Percentiles rank a stretch among this genome's conserved stretches.
These are phyloP conservation scores for Plasmodium vivax DNA, from an alignment of 169 alveolate species.

Conservation along the genomic window DNA sequence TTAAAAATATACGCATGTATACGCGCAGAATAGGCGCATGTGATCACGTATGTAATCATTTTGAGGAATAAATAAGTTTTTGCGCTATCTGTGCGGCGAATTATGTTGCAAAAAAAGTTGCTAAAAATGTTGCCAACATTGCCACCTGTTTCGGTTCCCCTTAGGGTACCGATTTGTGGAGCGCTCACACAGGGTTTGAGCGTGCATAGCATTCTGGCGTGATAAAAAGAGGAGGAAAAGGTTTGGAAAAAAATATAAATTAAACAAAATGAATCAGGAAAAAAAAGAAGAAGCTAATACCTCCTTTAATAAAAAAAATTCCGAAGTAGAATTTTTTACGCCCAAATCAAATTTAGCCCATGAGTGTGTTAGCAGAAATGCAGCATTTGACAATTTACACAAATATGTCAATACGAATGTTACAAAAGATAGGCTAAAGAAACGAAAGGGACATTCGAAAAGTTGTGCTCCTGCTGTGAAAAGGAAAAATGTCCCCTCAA, in stretches of 20 bases:
- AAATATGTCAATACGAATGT: constrained; percentile 34
- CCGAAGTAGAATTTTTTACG: constrained; percentile 45
- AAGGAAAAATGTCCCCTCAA: background rate
- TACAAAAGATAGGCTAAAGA: background rate
- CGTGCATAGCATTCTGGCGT: background rate
- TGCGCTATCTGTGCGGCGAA: background rate
- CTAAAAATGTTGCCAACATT: background rate
- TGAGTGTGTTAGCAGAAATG: constrained; percentile 24
- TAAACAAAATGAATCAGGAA: constrained; percentile 8
- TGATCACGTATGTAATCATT: background rate
- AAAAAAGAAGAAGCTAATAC: background rate
- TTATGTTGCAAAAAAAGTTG: background rate
- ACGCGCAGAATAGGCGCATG: background rate
- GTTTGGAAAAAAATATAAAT: background rate
- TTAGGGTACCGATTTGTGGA: background rate
- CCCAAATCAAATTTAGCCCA: constrained; percentile 55
- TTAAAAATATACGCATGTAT: background rate
- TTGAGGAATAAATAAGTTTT: background rate
- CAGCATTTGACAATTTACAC: constrained; percentile 34
- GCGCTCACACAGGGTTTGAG: background rate
- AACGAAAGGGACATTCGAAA: background rate
- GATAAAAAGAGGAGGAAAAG: background rate
- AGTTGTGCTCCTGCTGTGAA: background rate
- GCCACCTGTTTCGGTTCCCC: background rate
- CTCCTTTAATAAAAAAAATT: constrained; percentile 12